Base-by-base conservation (phyloP, 805 yeast species). In the Schizosaccharomyces osmophilus region DNA sequence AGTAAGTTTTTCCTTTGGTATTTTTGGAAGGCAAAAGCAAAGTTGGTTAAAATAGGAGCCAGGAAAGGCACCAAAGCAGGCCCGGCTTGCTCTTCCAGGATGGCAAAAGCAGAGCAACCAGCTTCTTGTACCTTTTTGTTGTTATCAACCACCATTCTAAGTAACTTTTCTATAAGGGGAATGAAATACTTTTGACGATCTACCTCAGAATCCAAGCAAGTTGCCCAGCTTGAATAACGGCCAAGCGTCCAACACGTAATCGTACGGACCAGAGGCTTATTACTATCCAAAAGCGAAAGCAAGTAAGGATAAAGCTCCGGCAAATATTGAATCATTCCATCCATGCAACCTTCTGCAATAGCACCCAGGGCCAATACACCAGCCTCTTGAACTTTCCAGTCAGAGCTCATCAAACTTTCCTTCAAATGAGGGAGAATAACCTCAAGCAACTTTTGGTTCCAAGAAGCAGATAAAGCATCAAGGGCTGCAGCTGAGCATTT, bases 221-320 rank as follows among this genome's bases (percentile, higher is more conserved):
- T 79, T 26, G 90, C 83, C 95, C 96, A 88, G 2, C 78, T 68
- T 0, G 93, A 79, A 69, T 84, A 93, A 62, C 97, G 77, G 55
- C 95, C 84, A 58, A 93, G 73, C 0, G 97, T 86, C 98, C 98
- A 93, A 74, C 97, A 90, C 0, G 95, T 75, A 61, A 93, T 93
- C 71, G 87, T 95, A 65, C 97, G 78, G 4, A 93, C 95, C 24
- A 95, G 79, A 8, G 95, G 83, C 71, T 88, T 84, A 43, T 67
- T 67, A 70, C 89, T 97, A 61, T 76, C 75, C 63, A 89, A 73
- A 67, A 94, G 77, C 62, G 87, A 87, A 32, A 88, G 88, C 64
- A 93, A 75, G 69, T 83, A 88, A 45, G 95, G 95, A 42, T 90
- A 82, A 59, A 93, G 73, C 36, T 82, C 79, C 2, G 96, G 95